Base-by-base conservation (phyloP, 2,329 filamentous ascomycete species). In the Monosporascus sp. region DNA sequence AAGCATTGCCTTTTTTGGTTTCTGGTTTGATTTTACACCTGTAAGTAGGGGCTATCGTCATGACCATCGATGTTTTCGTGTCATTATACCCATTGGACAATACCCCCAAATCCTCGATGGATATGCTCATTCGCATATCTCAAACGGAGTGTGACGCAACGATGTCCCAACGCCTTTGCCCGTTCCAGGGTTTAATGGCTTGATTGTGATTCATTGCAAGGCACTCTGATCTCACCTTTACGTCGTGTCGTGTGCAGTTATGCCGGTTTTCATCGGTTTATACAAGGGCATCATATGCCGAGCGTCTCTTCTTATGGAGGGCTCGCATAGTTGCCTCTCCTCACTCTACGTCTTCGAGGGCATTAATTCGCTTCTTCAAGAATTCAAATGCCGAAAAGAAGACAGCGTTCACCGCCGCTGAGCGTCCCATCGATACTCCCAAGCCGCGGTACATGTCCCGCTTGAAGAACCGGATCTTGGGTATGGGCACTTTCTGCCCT, bases 311-410 rank as follows among this genome's bases (percentile, higher is more conserved):
- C n/a, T 16, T 46, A 20, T 20, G 1, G 14, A 11, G 9, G 19
- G 53, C 52, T 56, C 11, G 40, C 9, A 43, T 24, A 24, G 40
- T 20, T 43, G 20, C 27, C 16, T 49, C 31, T 48, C 26, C 31
- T 43, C 59, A 63, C 52, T 63, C 57, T 43, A 51, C 63, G 49
- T 83, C 78, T 40, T 82, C 78, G 59, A 81, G 71, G 9, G 73
- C 70, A 64, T 81, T 79, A 70, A 85, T 83, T 59, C 78, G 77
- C 68, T 85, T 86, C 74, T 94, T 94, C 63, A 90, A 81, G 63
- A 90, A 86, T 72, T 95, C 90, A 68, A 94, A 95, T 40, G 86
- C 87, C 44, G 88, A 91, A 74, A 95, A 95, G 78, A 95, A 95
- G 64, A 95, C 88, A 60, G 90, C 89, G 68, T 95, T 95, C 61